Conservation (phyloP, 495 filamentous ascomycete species). For the Sporormia fimetaria region DNA sequence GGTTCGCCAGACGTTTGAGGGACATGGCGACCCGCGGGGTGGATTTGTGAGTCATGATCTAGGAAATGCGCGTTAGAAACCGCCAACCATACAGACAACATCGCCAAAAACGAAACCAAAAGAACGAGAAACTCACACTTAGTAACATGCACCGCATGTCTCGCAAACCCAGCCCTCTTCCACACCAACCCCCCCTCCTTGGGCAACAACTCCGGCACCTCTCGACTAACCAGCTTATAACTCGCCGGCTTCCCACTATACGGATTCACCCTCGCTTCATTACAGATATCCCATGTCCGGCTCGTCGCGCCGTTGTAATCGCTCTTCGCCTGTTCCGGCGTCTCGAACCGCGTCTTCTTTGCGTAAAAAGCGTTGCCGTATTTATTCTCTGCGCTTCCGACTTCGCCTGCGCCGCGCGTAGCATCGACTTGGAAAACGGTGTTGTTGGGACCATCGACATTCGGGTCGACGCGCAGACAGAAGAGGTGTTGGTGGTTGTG, state of each 20-base stretch:
- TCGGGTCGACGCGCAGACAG: conserved; percentile 80
- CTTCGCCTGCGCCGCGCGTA: conserved; percentile 49
- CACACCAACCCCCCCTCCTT: conserved; percentile 77
- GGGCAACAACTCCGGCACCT: conserved; percentile 68
- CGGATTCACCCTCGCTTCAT: conserved; percentile 71
- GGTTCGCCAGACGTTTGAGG: conserved; percentile 86
- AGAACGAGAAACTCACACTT: conserved; percentile 50
- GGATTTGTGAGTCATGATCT: conserved; percentile 79
- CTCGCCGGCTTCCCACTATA: conserved; percentile 76
- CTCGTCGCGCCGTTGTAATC: conserved; percentile 73
- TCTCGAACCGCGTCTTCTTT: conserved; percentile 73
- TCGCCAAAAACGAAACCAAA: neutral
- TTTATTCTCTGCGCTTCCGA: conserved; percentile 71
- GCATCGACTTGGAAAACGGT: conserved; percentile 79
- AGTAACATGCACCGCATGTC: conserved; percentile 86
- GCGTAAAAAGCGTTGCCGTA: conserved; percentile 94
- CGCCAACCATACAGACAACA: no score
- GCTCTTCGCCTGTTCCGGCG: conserved; percentile 55
- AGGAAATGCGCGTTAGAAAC: conserved; percentile 6
- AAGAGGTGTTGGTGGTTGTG: conserved; percentile 95
- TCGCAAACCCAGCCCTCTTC: conserved; percentile 86
- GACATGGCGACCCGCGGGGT: conserved; percentile 87
- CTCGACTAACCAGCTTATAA: conserved; percentile 86
- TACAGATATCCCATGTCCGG: conserved; percentile 86
- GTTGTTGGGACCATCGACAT: conserved; percentile 78